A percentile compares a stretch with the other conserved stretches of the same genome.
Evolutionary conservation across 1,284 basidiomycete genomes (phyloP).

Genomic region (Sporisorium graminicola): DNA sequence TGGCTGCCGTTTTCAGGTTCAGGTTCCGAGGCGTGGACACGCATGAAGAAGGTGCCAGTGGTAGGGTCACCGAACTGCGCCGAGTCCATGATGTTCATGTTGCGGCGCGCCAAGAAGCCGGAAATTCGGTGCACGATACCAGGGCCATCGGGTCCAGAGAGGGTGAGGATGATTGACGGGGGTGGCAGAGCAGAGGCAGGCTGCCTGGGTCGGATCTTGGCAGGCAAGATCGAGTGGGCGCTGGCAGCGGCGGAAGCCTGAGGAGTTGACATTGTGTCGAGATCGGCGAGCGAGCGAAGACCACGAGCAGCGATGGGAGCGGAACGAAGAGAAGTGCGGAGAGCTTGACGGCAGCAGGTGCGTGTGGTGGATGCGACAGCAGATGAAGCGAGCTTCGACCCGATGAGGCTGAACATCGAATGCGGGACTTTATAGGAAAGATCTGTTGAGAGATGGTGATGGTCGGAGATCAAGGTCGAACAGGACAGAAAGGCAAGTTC

Average conservation of each 20-base stretch:
- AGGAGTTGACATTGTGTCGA: constrained; percentile 47
- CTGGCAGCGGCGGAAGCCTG: constrained; percentile 68
- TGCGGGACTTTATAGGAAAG: background rate
- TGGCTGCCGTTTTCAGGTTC: constrained; percentile 35
- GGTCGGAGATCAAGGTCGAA: background rate
- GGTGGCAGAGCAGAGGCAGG: constrained; percentile 71
- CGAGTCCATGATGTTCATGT: constrained; percentile 67
- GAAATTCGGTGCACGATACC: constrained; percentile 65
- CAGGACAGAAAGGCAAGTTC: background rate
- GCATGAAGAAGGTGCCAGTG: constrained; percentile 68
- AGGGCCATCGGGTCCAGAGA: constrained; percentile 65
- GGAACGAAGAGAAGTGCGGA: background rate
- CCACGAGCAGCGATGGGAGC: constrained; percentile 16
- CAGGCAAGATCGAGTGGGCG: constrained; percentile 39
- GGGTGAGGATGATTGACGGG: constrained; percentile 64
- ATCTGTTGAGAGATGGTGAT: constrained; percentile 4
- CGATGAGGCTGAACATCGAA: constrained; percentile 49
- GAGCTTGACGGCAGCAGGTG: constrained; percentile 7
- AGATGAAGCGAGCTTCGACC: constrained; percentile 28
- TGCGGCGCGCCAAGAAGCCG: constrained; percentile 58
- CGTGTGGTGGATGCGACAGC: constrained; percentile 21
- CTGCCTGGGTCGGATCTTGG: constrained; percentile 44
- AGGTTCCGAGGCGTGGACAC: constrained; percentile 61
- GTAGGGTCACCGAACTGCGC: constrained; percentile 65
- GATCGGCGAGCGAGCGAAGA: constrained; percentile 56